phyloP scores from a whole-genome alignment of 2,329 filamentous ascomycete genomes.

The Blumeriella jaapii region DNA sequence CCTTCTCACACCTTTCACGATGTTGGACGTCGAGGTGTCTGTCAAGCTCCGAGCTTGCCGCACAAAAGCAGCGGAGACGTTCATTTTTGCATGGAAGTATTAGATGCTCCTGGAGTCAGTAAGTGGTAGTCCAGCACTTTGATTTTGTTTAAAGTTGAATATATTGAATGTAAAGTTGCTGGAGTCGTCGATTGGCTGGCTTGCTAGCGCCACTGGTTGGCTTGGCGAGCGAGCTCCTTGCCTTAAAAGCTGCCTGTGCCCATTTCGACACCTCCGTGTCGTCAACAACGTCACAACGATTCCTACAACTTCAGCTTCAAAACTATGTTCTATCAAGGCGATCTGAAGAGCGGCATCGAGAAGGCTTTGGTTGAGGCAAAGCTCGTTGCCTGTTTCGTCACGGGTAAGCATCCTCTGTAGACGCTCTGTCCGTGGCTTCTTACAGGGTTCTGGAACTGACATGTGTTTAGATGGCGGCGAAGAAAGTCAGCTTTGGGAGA shows the following conservation, averaged over 20 bases:
- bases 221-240: too few relatives aligned
- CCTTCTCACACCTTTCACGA: slow-evolving; percentile 1
- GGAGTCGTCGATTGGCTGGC: too few relatives aligned
- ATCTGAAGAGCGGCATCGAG: slow-evolving; percentile 69
- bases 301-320: not conserved
- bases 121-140: not conserved
- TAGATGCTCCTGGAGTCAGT: not conserved
- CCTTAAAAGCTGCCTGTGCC: too few relatives aligned
- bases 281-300: slow-evolving; percentile 5
- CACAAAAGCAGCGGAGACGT: slow-evolving; percentile 9
- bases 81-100: slow-evolving; percentile 13
- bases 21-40: not conserved
- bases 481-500: slow-evolving; percentile 63
- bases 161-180: too few relatives aligned
- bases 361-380: slow-evolving; percentile 64
- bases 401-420: slow-evolving; percentile 37
- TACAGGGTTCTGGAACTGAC: slow-evolving; percentile 6
- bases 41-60: slow-evolving; percentile 9
- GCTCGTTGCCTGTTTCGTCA: slow-evolving; percentile 74
- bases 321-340: slow-evolving; percentile 73
- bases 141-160: not conserved
- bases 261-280: too few relatives aligned
- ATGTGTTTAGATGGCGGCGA: slow-evolving; percentile 49
- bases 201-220: too few relatives aligned
- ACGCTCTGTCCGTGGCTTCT: not conserved